phyloP scores from a whole-genome alignment of 2,329 filamentous ascomycete genomes.

The Penicillium occitanis region DNA sequence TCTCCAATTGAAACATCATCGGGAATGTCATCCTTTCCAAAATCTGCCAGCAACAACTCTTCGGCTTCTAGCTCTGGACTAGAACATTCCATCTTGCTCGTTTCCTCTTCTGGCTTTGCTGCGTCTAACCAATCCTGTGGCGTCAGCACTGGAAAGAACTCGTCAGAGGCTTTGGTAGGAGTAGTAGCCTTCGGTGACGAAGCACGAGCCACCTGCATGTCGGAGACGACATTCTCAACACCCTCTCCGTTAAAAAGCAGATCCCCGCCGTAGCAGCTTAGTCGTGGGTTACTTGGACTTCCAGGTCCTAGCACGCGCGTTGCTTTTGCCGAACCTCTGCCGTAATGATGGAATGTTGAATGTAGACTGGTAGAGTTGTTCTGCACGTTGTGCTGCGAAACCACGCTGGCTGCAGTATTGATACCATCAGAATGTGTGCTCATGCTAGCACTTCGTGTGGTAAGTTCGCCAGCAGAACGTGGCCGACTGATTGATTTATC shows the following conservation, averaged over 20 bases:
- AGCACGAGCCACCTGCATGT: conserved; percentile 28
- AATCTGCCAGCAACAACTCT: neutral
- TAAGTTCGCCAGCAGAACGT: conserved; percentile 37
- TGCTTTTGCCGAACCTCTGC: conserved; percentile 30
- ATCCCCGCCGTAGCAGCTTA: conserved; percentile 27
- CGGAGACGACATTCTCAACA: conserved; percentile 26
- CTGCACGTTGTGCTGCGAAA: conserved; percentile 27
- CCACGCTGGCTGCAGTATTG: conserved; percentile 36
- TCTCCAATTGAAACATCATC: conserved; percentile 23
- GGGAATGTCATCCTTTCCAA: neutral
- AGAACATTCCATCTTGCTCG: neutral
- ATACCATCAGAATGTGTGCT: conserved; percentile 34
- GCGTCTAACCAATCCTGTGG: conserved; percentile 46
- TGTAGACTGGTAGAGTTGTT: conserved; percentile 34
- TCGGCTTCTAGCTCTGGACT: neutral
- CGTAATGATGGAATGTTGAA: conserved; percentile 29
- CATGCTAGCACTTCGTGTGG: conserved; percentile 33
- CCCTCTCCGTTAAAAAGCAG: conserved; percentile 27
- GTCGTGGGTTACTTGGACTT: conserved; percentile 27
- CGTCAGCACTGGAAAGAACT: conserved; percentile 36
- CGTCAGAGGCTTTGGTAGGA: conserved; percentile 20
- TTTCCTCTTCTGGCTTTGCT: conserved; percentile 27
- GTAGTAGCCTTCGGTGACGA: conserved; percentile 24
- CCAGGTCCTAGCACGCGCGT: conserved; percentile 29
- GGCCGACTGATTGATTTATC: conserved; percentile 31